A percentile compares a stretch with the other conserved stretches of the same genome.
Evolutionary conservation across 2,329 filamentous ascomycete species (phyloP).

Genomic region (Calonectria crousiana): DNA sequence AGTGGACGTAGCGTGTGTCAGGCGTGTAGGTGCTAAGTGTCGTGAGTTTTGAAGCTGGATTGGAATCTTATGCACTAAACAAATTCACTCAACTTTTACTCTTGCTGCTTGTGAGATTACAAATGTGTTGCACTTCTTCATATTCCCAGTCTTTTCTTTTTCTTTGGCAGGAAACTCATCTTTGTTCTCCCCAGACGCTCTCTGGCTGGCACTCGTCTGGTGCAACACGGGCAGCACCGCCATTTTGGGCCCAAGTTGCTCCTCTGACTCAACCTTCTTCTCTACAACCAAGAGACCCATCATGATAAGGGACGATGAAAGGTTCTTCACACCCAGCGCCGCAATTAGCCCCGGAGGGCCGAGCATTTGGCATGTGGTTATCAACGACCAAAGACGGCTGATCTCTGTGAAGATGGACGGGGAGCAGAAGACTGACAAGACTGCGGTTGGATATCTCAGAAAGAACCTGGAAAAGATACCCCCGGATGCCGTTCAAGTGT

Average conservation of each 20-base stretch:
- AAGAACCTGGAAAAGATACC: constrained; percentile 33
- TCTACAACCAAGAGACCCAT: background rate
- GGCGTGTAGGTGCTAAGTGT: background rate
- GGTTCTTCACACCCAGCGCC: constrained; percentile 6
- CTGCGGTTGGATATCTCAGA: constrained; percentile 40
- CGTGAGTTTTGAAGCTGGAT: constrained; percentile 10
- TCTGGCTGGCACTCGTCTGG: background rate
- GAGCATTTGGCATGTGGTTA: constrained; percentile 45
- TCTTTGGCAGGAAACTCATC: background rate
- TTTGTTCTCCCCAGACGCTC: background rate
- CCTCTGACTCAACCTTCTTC: background rate
- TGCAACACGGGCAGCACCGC: background rate
- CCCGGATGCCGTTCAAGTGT: constrained; percentile 12
- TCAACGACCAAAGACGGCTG: constrained; percentile 46
- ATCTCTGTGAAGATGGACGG: constrained; percentile 47
- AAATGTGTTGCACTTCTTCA: background rate
- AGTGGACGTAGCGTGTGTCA: constrained; percentile 4
- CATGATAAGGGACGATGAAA: constrained; percentile 19
- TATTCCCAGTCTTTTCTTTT: background rate
- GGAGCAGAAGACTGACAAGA: constrained; percentile 33
- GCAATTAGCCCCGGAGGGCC: constrained; percentile 29
- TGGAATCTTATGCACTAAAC: constrained; percentile 11
- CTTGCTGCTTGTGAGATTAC: background rate
- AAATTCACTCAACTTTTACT: constrained; percentile 12
- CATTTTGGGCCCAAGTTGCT: constrained; percentile 4